A percentile compares a stretch with the other conserved stretches of the same genome.
These are phyloP conservation scores for Ceratobasidium sp. DNA, from an alignment of 1,284 basidiomycete genomes.

Conservation along the genomic window DNA sequence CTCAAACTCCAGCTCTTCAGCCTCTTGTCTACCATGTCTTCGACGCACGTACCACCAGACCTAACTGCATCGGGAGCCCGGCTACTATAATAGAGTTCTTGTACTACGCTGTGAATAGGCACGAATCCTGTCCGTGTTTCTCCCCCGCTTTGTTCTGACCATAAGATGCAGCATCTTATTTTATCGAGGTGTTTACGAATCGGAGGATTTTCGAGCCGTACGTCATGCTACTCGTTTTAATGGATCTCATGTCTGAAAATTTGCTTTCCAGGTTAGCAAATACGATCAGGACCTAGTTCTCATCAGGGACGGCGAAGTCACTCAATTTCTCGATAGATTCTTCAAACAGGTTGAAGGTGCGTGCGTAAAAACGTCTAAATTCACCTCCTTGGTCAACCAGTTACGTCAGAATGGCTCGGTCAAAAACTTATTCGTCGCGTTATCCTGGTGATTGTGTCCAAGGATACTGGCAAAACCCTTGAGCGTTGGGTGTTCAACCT, in stretches of 20 bases:
- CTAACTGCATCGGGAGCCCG: constrained; percentile 20
- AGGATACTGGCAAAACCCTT: constrained; percentile 37
- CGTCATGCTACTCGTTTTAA: background rate
- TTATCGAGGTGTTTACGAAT: constrained; percentile 39
- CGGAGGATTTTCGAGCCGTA: constrained; percentile 38
- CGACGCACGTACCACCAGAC: background rate
- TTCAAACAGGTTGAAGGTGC: constrained; percentile 40
- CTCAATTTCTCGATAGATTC: constrained; percentile 35
- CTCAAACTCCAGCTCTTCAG: background rate
- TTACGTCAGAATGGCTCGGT: constrained; percentile 35
- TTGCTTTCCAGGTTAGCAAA: constrained; percentile 35
- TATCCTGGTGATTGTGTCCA: constrained; percentile 38
- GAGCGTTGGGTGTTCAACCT: constrained; percentile 41
- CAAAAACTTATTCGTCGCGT: constrained; percentile 32
- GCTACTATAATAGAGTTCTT: constrained; percentile 27
- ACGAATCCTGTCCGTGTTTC: background rate
- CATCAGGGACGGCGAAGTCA: constrained; percentile 38
- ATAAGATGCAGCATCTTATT: constrained; percentile 37
- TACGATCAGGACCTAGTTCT: constrained; percentile 39
- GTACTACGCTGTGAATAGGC: constrained; percentile 27
- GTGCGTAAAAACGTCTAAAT: background rate
- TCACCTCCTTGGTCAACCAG: background rate
- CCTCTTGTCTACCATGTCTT: background rate
- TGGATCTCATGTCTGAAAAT: background rate
- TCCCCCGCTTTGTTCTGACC: background rate